Evolutionary conservation across 345 rosid species (phyloP), one percentile per base, ranked within the genome.

Genomic region (Physaria fendleri): DNA sequence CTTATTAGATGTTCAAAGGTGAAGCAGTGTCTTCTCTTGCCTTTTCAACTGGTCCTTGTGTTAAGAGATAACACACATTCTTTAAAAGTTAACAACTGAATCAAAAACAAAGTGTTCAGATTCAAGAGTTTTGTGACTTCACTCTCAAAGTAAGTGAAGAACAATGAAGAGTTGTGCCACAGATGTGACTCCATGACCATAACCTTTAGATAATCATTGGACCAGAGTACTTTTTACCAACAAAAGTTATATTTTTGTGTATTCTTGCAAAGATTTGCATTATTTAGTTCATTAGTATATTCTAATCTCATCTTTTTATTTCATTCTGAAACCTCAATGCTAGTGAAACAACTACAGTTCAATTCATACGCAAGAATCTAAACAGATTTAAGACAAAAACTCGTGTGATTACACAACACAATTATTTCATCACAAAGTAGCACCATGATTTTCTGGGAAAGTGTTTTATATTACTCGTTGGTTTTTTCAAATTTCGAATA

Each of bases 1-100:
- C 63, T 64, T 69, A 72, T 79, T 65, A 44, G 74, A 59, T 63
- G 60, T 65, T 78, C 84, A 81, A 85, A 80, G 59, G 80, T 72
- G 73, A 56, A 60, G 76, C 65, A 74, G 79, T 79, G 46, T 39
- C 68, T 69, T 63, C 15, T 71, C 17, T 14, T 56, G 34, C 49
- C 33, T 50, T 60, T 71, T 34, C 54, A 28, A 9, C 32, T 28
- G 32, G 32, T 6, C 32, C 8, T 28, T 28, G 32, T 28, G 32
- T 28, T 28, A 28, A n/a, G n/a, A n/a, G n/a, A n/a, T n/a, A n/a
- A n/a, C n/a, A n/a, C n/a, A n/a, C n/a, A n/a, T n/a, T n/a, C n/a
- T n/a, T n/a, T n/a, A n/a, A n/a, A n/a, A n/a, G n/a, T n/a, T n/a
- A n/a, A n/a, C n/a, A n/a, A n/a, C n/a, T n/a, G n/a, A n/a, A n/a